Base-by-base conservation (phyloP, 768 basidiomycete genomes). In the Collybia nuda region DNA sequence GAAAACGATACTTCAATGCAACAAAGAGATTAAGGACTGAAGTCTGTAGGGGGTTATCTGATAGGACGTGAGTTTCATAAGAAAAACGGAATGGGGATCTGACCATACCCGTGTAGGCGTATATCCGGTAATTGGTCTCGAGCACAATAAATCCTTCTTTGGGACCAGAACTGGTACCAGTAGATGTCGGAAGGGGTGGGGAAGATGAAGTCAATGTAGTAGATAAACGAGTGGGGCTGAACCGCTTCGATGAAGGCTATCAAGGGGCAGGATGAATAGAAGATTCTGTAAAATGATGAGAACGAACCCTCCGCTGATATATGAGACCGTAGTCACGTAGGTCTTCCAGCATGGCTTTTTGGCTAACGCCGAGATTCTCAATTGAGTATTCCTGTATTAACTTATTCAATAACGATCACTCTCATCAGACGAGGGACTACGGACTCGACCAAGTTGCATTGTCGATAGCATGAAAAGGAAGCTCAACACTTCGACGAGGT, bases 401-500 rank as follows among this genome's bases (percentile, higher is more conserved):
- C 18, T 19, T 23, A 37, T 26, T 47, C 38, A 32, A 21, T 22
- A 39, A 54, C 48, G 12, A 47, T 22, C 40, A 45, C 19, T 26
- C 50, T 47, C 42, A 19, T 26, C 37, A 53, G 46, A 54, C 47
- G 52, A 36, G 39, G 42, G 41, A 26, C 35, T 29, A 68, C 80
- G 66, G 62, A 93, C 94, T 58, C 86, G 78, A 41, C 94, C 94
- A 5, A 98, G 82, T 63, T 97, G 93, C 85, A 95, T 94, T 3
- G 91, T 97, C 1, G 94, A 94, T 53, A 99, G 77, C 88, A 98
- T 97, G 76, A 98, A 94, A 43, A 98, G 76, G 69, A 98, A 94
- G 56, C 88, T 88, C 48, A 98, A 77, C 7, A 97, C 90, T 64
- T 96, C 92, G 7, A 98, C 92, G 0, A 95, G 76, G 67, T 96